Evolutionary conservation across 148 eudicot species (phyloP).

Genomic region (Nepenthes gracilis): DNA sequence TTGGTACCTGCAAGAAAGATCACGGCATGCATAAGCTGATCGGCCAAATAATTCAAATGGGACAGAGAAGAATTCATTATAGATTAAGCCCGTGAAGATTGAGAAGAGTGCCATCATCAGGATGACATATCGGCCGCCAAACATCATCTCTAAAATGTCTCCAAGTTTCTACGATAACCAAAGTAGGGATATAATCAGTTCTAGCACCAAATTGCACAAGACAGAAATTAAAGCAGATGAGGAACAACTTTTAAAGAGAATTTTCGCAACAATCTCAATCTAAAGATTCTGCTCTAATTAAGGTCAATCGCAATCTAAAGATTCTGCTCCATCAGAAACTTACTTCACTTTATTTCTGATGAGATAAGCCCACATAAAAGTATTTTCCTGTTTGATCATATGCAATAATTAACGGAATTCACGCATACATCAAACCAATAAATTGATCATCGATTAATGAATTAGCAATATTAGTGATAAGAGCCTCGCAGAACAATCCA

Average conservation of each 20-base stretch:
- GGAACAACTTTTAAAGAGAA: too few species aligned
- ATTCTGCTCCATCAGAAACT: not conserved
- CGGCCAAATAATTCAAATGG: slow-evolving; percentile 81
- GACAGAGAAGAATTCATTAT: slow-evolving; percentile 84
- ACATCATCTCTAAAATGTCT: slow-evolving; percentile 85
- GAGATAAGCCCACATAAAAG: too few species aligned
- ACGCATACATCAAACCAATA: too few species aligned
- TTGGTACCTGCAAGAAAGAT: slow-evolving; percentile 56
- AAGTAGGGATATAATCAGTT: not conserved
- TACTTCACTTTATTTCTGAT: not conserved
- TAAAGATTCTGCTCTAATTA: too few species aligned
- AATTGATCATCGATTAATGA: too few species aligned
- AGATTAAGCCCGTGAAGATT: slow-evolving; percentile 75
- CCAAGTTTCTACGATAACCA: slow-evolving; percentile 64
- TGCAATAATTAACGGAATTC: too few species aligned
- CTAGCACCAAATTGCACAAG: slow-evolving; percentile 1
- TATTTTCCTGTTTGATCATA: too few species aligned
- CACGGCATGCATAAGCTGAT: slow-evolving; percentile 79
- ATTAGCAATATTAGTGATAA: too few species aligned
- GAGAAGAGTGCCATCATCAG: slow-evolving; percentile 88
- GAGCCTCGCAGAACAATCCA: too few species aligned
- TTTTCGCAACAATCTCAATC: too few species aligned
- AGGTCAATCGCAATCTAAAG: not conserved
- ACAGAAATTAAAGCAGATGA: not conserved
- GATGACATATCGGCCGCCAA: slow-evolving; percentile 84